phyloP scores from a whole-genome alignment of 202 grass and related monocot species.

The Cymbopogon flexuosus region DNA sequence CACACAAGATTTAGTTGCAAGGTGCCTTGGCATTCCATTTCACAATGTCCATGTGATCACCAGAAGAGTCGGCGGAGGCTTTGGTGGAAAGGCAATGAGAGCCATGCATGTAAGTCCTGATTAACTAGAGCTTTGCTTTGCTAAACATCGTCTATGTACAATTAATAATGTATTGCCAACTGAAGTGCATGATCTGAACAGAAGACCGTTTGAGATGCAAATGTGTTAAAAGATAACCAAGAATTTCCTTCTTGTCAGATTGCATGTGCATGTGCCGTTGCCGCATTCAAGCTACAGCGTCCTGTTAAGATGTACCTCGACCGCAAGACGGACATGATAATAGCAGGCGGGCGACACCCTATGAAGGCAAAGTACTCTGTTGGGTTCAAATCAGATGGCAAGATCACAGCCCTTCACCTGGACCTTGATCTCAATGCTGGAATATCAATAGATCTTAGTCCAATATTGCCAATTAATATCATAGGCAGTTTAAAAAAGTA shows the following conservation, averaged over 20 bases:
- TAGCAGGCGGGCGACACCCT: slow-evolving; percentile 65
- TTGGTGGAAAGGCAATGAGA: slow-evolving; percentile 71
- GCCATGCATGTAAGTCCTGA: slow-evolving; percentile 41
- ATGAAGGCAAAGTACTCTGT: slow-evolving; percentile 55
- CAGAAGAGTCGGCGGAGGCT: slow-evolving; percentile 72
- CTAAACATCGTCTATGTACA: background rate
- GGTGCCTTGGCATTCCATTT: slow-evolving; percentile 57
- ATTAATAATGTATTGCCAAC: background rate
- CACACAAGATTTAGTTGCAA: slow-evolving; percentile 46
- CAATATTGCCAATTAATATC: background rate
- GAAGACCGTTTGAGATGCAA: background rate
- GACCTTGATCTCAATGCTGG: slow-evolving; percentile 58
- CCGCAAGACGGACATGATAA: slow-evolving; percentile 82
- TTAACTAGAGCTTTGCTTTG: background rate
- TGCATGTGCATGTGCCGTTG: slow-evolving; percentile 59
- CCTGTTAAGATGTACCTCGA: slow-evolving; percentile 82
- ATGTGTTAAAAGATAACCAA: background rate
- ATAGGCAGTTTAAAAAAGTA: slow-evolving; percentile 63
- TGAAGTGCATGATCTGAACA: background rate
- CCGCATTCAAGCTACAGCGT: slow-evolving; percentile 53
- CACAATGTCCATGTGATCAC: slow-evolving; percentile 72
- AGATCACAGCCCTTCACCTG: slow-evolving; percentile 60
- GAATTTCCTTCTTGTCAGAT: slow-evolving; percentile 30
- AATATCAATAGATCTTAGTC: slow-evolving; percentile 46
- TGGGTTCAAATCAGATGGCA: slow-evolving; percentile 42